Conservation (phyloP, 768 basidiomycete species). For the Agaricus subrufescens region DNA sequence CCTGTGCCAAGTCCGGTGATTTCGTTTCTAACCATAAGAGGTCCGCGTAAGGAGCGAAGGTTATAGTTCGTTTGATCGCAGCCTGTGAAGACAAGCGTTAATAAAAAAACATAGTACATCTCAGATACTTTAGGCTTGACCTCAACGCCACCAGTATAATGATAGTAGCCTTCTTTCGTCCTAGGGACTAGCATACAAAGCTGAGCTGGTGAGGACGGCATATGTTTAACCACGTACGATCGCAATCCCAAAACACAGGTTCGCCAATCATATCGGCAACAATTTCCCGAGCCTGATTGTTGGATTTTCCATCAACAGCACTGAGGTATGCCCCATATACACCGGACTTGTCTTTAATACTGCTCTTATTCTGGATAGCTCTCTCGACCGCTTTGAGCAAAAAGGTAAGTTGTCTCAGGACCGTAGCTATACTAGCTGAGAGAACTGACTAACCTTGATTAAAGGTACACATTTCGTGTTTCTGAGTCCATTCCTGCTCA, state of each 20-base stretch:
- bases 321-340: conserved; percentile 56
- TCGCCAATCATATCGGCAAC: conserved; percentile 72
- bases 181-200: conserved; percentile 56
- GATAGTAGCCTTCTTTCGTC: conserved; percentile 90
- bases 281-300: conserved; percentile 61
- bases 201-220: neutral
- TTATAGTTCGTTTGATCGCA: conserved; percentile 75
- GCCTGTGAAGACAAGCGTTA: conserved; percentile 32
- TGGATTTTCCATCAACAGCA: conserved; percentile 62
- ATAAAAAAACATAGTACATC: neutral
- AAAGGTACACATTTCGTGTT: conserved; percentile 74
- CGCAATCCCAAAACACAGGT: conserved; percentile 85
- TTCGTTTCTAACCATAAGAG: conserved; percentile 94
- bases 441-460: conserved; percentile 57
- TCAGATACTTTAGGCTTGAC: conserved; percentile 23
- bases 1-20: conserved; percentile 77
- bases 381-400: conserved; percentile 47
- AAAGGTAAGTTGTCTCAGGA: conserved; percentile 1
- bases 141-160: conserved; percentile 76
- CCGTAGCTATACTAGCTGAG: neutral
- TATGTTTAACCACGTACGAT: conserved; percentile 44
- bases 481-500: conserved; percentile 71
- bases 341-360: conserved; percentile 45
- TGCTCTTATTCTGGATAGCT: conserved; percentile 45
- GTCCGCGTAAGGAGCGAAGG: conserved; percentile 84